phyloP scores from a whole-genome alignment of 192 early-diverging fungal species.

The Chytriomyces sp. region DNA sequence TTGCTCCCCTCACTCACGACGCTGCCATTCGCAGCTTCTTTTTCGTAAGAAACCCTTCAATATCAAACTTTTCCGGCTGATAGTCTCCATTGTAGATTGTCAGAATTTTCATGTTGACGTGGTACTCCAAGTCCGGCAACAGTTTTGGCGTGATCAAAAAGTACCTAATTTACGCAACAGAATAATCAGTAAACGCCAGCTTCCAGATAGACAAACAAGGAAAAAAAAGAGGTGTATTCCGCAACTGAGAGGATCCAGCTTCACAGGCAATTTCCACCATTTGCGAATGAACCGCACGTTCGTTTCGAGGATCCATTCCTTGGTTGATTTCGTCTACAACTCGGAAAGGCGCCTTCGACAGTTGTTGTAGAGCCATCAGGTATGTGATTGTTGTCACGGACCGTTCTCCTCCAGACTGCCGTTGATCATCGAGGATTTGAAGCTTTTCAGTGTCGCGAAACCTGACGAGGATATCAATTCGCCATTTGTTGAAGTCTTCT shows the following conservation, averaged over 20 bases:
- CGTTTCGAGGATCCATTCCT: conserved; percentile 98
- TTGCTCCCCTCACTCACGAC: no score
- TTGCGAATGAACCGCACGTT: conserved; percentile 91
- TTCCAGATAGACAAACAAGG: conserved; percentile 12
- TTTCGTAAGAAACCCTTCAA: conserved; percentile 23
- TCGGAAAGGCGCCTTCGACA: conserved; percentile 91
- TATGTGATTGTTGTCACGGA: conserved; percentile 96
- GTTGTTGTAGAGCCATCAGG: conserved; percentile 87
- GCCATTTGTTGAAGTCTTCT: conserved; percentile 91
- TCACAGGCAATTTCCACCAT: conserved; percentile 84
- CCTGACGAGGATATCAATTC: conserved; percentile 92
- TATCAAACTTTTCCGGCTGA: conserved; percentile 60
- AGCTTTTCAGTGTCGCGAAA: conserved; percentile 88
- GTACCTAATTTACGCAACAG: conserved; percentile 59
- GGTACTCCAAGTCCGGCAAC: conserved; percentile 90
- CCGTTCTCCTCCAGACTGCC: conserved; percentile 96
- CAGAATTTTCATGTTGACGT: conserved; percentile 87
- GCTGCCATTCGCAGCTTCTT: not conserved
- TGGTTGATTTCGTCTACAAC: conserved; percentile 99
- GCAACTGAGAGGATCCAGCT: conserved; percentile 72
- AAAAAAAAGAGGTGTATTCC: conserved; percentile 6
- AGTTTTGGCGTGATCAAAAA: conserved; percentile 99
- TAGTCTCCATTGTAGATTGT: conserved; percentile 96
- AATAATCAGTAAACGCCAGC: not conserved
- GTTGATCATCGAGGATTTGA: conserved; percentile 81